Percentiles rank a stretch among this genome's conserved stretches.
Evolutionary conservation across 1,139 yeast species (phyloP).

Genomic region (Candida gigantensis): DNA sequence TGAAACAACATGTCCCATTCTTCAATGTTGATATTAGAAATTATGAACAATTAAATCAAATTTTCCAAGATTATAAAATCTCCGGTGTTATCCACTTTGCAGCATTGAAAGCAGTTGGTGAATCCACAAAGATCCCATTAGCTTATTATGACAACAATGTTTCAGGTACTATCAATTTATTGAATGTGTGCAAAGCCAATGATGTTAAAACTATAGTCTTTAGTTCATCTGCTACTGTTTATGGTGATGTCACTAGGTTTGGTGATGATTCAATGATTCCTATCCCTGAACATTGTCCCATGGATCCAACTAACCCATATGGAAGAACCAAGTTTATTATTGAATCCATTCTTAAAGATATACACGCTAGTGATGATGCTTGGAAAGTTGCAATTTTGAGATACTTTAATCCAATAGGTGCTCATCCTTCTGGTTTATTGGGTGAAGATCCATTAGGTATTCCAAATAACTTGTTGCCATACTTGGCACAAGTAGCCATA

Average conservation of each 20-base stretch:
- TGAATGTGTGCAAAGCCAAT: constrained; percentile 51
- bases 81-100: constrained; percentile 77
- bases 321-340: constrained; percentile 71
- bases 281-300: constrained; percentile 77
- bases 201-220: constrained; percentile 65
- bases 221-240: constrained; percentile 81
- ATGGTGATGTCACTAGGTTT: constrained; percentile 79
- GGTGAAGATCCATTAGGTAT: constrained; percentile 82
- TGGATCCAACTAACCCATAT: constrained; percentile 75
- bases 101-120: constrained; percentile 86
- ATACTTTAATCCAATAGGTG: constrained; percentile 83
- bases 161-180: constrained; percentile 60
- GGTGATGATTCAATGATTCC: constrained; percentile 63
- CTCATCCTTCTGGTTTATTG: constrained; percentile 76
- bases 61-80: constrained; percentile 54
- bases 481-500: constrained; percentile 74
- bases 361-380: constrained; percentile 43
- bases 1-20: constrained; percentile 52
- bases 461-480: constrained; percentile 77
- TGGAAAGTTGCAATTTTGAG: constrained; percentile 72
- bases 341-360: constrained; percentile 63
- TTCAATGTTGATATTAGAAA: constrained; percentile 61
- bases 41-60: constrained; percentile 43
- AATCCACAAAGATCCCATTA: constrained; percentile 72
- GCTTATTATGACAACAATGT: constrained; percentile 72